Percentiles rank a stretch among this genome's conserved stretches.
These are phyloP conservation scores for Sanghuangporus baumii DNA, from an alignment of 1,284 basidiomycete genomes.

Conservation along the genomic window DNA sequence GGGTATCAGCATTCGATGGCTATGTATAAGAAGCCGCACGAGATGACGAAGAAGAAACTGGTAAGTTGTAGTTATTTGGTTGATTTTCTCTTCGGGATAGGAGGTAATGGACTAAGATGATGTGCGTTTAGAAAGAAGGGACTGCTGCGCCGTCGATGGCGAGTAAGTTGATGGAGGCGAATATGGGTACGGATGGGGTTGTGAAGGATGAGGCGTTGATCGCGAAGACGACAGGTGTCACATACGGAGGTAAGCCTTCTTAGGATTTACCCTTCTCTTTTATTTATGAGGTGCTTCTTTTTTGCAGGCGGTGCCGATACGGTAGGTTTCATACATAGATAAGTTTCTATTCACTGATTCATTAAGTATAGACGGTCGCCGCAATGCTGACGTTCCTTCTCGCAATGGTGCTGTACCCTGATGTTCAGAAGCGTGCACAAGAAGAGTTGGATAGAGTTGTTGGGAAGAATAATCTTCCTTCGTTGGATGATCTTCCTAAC, in stretches of 20 bases:
- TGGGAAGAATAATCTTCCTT: slow-evolving; percentile 20
- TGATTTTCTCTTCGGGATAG: no score
- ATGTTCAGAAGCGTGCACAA: slow-evolving; percentile 15
- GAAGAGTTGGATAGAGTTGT: slow-evolving; percentile 21
- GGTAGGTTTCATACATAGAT: background rate
- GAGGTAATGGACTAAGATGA: no score
- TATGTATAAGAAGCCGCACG: slow-evolving; percentile 5
- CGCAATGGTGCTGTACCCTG: slow-evolving; percentile 18
- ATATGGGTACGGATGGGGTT: background rate
- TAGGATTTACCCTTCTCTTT: background rate
- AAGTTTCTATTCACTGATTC: background rate
- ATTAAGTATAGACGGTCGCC: slow-evolving; percentile 6
- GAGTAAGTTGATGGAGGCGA: slow-evolving; percentile 11
- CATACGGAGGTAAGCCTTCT: slow-evolving; percentile 11
- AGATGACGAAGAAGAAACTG: slow-evolving; percentile 12
- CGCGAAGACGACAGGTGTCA: background rate
- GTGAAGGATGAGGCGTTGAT: slow-evolving; percentile 2
- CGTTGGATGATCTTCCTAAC: slow-evolving; percentile 19
- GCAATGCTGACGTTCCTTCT: slow-evolving; percentile 15
- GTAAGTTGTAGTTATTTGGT: background rate
- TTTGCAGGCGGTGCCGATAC: background rate
- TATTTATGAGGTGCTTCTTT: background rate
- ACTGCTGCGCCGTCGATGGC: slow-evolving; percentile 11
- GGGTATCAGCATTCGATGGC: slow-evolving; percentile 28
- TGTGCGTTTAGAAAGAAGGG: background rate